Percentiles rank a stretch among this genome's conserved stretches.
Evolutionary conservation across 2,329 filamentous ascomycete genomes (phyloP).

Genomic region (Macrophomina tecta): DNA sequence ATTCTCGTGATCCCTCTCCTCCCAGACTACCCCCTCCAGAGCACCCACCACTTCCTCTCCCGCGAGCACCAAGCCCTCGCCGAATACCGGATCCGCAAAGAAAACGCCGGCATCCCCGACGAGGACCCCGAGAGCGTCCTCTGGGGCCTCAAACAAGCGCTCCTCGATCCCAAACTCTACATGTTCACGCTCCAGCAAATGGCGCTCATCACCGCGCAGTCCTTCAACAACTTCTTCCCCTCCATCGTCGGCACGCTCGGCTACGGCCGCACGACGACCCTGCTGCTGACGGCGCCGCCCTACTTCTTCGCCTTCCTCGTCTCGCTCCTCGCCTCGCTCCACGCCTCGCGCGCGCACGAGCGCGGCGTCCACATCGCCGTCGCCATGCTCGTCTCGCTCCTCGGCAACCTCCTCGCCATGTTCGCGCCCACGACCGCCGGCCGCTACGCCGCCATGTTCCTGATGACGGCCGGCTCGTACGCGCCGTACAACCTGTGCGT

Average conservation of each 20-base stretch:
- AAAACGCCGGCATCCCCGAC: slow-evolving; percentile 13
- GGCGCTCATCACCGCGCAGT: slow-evolving; percentile 34
- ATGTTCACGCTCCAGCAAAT: slow-evolving; percentile 19
- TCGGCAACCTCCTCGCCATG: slow-evolving; percentile 20
- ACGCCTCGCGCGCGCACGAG: slow-evolving; percentile 22
- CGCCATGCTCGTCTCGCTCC: slow-evolving; percentile 12
- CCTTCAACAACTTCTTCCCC: slow-evolving; percentile 42
- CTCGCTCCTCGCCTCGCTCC: slow-evolving; percentile 11
- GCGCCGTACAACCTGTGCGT: slow-evolving; percentile 21
- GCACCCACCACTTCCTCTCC: not conserved
- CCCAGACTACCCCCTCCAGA: slow-evolving; percentile 39
- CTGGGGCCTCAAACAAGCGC: slow-evolving; percentile 8
- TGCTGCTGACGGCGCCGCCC: slow-evolving; percentile 36
- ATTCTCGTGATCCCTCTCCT: slow-evolving; percentile 42
- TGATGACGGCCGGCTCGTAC: slow-evolving; percentile 33
- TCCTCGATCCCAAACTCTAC: slow-evolving; percentile 7
- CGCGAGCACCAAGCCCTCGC: slow-evolving; percentile 1
- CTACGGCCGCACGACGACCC: slow-evolving; percentile 43
- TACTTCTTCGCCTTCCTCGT: slow-evolving; percentile 35
- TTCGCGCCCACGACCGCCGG: slow-evolving; percentile 28
- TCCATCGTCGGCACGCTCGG: slow-evolving; percentile 46
- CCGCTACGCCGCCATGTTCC: slow-evolving; percentile 40
- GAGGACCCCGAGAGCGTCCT: not conserved
- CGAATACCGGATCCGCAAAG: slow-evolving; percentile 17
- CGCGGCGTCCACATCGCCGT: not conserved